Conservation (phyloP, 176 grass and related monocot species). For the Alloteropsis semialata region DNA sequence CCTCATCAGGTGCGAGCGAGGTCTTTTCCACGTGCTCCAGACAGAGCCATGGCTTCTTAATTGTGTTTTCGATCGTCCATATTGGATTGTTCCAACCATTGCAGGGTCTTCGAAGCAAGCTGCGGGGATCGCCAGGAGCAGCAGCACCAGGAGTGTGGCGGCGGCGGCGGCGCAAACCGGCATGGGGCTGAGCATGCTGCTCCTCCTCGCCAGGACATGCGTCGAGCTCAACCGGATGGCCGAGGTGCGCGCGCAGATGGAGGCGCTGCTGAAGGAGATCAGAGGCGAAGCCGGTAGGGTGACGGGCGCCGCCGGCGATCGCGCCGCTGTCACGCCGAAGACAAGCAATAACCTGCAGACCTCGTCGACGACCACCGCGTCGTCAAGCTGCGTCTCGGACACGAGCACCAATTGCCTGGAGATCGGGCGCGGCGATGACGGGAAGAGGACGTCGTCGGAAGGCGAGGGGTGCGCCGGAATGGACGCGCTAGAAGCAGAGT, state of each 20-base stretch:
- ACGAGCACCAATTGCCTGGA: neutral
- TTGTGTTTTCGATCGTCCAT: neutral
- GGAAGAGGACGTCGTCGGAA: neutral
- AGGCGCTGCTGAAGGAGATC: slow-evolving; percentile 45
- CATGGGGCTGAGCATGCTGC: slow-evolving; percentile 43
- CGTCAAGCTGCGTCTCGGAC: slow-evolving; percentile 11
- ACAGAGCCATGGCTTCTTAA: neutral
- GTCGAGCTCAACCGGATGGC: slow-evolving; percentile 61
- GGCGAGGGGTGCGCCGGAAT: neutral
- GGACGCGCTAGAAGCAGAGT: neutral
- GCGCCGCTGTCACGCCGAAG: neutral
- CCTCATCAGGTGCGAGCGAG: neutral
- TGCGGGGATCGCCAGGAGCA: neutral
- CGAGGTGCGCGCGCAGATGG: slow-evolving; percentile 61
- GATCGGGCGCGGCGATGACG: neutral
- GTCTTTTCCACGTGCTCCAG: neutral
- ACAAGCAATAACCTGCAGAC: neutral
- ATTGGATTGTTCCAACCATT: neutral
- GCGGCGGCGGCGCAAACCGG: slow-evolving; percentile 7
- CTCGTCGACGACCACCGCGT: neutral
- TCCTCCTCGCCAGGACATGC: slow-evolving; percentile 40
- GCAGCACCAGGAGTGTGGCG: neutral
- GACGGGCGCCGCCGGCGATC: neutral
- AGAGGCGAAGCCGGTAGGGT: slow-evolving; percentile 20
- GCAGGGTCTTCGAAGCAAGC: slow-evolving; percentile 4